Conservation (phyloP, 768 basidiomycete species). For the Kwoniella sp. region DNA sequence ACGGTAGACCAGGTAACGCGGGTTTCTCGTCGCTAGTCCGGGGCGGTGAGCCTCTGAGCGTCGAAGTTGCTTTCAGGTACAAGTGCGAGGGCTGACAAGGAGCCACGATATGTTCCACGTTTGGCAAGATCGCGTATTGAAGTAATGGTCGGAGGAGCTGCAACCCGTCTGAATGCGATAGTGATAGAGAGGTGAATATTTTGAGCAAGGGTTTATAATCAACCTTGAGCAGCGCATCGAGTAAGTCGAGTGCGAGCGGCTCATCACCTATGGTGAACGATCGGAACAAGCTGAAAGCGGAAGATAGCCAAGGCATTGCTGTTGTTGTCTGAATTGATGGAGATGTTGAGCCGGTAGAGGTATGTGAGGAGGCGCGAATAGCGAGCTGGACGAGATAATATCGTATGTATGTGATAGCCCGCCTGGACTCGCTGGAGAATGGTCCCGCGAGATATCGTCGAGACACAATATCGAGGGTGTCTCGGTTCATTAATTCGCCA, state of each 20-base stretch:
- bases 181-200: background rate
- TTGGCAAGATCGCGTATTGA: slow-evolving; percentile 48
- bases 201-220: slow-evolving; percentile 9
- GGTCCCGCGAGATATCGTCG: background rate
- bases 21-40: slow-evolving; percentile 54
- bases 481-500: slow-evolving; percentile 2
- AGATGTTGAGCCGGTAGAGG: too few relatives aligned
- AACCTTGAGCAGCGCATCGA: slow-evolving; percentile 42
- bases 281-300: slow-evolving; percentile 10
- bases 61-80: slow-evolving; percentile 60
- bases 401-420: background rate
- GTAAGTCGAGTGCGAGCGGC: slow-evolving; percentile 60
- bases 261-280: slow-evolving; percentile 73
- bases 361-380: background rate
- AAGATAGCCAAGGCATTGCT: slow-evolving; percentile 2
- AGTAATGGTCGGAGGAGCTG: slow-evolving; percentile 54
- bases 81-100: slow-evolving; percentile 47
- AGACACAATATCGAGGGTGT: background rate
- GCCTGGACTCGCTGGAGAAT: background rate
- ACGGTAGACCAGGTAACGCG: slow-evolving; percentile 61
- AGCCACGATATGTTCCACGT: slow-evolving; percentile 35
- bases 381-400: slow-evolving; percentile 12
- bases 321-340: too few relatives aligned
- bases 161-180: slow-evolving; percentile 45
- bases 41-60: slow-evolving; percentile 60